Evolutionary conservation across 441 rosid species (phyloP), one percentile per base, ranked within the genome.

Genomic region (Populus hybrid): DNA sequence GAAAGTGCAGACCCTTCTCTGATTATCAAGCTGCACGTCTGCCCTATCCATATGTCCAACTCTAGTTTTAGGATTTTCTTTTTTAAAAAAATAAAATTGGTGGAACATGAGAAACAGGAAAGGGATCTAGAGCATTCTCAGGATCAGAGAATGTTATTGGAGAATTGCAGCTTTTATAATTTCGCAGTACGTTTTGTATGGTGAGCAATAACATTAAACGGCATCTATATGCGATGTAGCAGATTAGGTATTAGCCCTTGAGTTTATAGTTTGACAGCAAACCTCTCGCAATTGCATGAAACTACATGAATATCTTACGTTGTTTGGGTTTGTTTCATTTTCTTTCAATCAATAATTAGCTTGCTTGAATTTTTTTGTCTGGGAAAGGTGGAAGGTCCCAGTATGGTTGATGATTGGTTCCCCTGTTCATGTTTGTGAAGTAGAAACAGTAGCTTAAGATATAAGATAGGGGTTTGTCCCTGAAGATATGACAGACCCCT

Each of bases 361-460:
- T 74, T 74, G 38, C 70, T 38, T 26, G 18, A 36, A 26, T 23
- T 53, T 35, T 32, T 14, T n/a, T 32, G 8, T 0, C 14, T 7
- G 32, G 76, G 28, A 36, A 24, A 59, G 76, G 68, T 32, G 3
- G 32, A 70, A 10, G 70, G 21, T 9, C 7, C 26, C 40, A 5
- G 42, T 9, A 70, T 8, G 40, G 61, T 66, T 46, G 32, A 28
- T 67, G 8, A 34, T 34, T 65, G 28, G 35, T 40, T 71, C 59
- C 64, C 59, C 64, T n/a, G 50, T 71, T 30, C 20, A n/a, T 53
- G 67, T 67, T 75, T 67, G 69, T 67, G 12, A 46, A 18, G 36
- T 21, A 24, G 21, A 76, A 69, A 10, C 53, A 6, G 63, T 24
- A 5, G 61, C 59, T 35, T 68, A 35, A 26, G 67, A 21, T 14